Evolutionary conservation across 2,329 filamentous ascomycete genomes (phyloP), one percentile per base, ranked within the genome.

Genomic region (Rugonectria rugulosa): DNA sequence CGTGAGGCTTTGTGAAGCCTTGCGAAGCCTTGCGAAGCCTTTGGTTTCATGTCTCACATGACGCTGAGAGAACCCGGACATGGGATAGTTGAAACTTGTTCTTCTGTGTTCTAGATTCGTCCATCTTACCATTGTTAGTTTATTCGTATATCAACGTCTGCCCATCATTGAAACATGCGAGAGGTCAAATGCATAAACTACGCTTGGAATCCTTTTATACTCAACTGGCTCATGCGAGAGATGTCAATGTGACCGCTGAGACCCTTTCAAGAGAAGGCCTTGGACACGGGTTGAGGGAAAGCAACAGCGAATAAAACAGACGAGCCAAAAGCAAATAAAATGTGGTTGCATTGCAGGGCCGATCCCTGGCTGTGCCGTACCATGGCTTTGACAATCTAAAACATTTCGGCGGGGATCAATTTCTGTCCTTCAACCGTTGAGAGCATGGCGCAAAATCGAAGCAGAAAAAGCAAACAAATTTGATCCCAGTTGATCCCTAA

Each of bases 361-460:
- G 17, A 45, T 45, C 45, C 45, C 41, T 45, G 52, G 17, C 31
- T 55, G 24, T 40, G 38, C 44, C 40, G 40, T 34, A 23, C 31
- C 27, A 38, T 37, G 27, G 34, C 42, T 20, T 32, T 27, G 14
- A n/a, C 15, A 20, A 31, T 49, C 38, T 26, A 38, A 12, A 12
- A 29, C 26, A 29, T 7, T n/a, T n/a, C n/a, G n/a, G n/a, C n/a
- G 24, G 24, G 24, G 24, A 7, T 27, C 24, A 31, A 36, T 32
- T 34, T 36, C 31, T 43, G 15, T 21, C 44, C 29, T 32, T 32
- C 40, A 26, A 43, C 40, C 45, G 52, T 49, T 49, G 52, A 23
- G 36, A n/a, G 14, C n/a, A 38, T 47, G 23, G 29, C 27, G 36
- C 23, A 48, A 29, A 32, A 17, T 26, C 15, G 34, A 26, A 29